These are phyloP conservation scores for Polyrhizophydium stewartii DNA, from an alignment of 371 early-diverging fungal genomes.

Conservation along the genomic window DNA sequence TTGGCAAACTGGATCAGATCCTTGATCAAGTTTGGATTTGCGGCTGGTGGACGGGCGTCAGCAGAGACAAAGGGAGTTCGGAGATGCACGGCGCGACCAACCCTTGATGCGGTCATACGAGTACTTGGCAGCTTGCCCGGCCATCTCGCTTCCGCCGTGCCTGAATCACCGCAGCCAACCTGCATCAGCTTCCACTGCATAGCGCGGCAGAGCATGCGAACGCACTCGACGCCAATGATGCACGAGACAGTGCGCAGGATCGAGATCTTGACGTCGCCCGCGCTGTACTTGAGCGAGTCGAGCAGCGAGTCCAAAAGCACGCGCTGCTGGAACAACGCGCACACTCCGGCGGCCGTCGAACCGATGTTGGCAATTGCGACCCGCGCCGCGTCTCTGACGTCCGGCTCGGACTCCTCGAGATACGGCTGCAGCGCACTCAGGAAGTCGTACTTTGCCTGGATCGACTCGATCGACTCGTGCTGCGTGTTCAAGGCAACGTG, in stretches of 20 bases:
- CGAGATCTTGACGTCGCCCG: not conserved
- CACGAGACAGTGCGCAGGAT: not conserved
- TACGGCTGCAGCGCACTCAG: not conserved
- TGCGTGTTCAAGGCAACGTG: not conserved
- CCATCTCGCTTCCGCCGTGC: too few relatives aligned
- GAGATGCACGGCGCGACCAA: too few relatives aligned
- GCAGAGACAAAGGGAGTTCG: too few relatives aligned
- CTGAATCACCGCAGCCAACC: too few relatives aligned
- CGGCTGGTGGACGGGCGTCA: too few relatives aligned
- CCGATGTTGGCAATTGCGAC: constrained; percentile 2
- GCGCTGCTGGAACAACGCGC: not conserved
- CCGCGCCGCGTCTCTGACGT: not conserved
- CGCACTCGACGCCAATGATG: not conserved
- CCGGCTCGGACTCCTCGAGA: not conserved
- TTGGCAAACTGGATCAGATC: not conserved
- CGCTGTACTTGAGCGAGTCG: not conserved
- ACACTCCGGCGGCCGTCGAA: not conserved
- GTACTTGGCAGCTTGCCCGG: too few relatives aligned
- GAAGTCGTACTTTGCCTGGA: not conserved
- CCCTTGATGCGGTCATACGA: too few relatives aligned
- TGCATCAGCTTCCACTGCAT: too few relatives aligned
- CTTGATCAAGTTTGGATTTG: too few relatives aligned
- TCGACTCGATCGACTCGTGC: not conserved
- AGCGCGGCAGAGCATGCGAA: not conserved
- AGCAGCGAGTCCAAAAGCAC: not conserved